These are phyloP conservation scores for Pleomassaria siparia DNA, from an alignment of 2,329 filamentous ascomycete species.

Conservation along the genomic window DNA sequence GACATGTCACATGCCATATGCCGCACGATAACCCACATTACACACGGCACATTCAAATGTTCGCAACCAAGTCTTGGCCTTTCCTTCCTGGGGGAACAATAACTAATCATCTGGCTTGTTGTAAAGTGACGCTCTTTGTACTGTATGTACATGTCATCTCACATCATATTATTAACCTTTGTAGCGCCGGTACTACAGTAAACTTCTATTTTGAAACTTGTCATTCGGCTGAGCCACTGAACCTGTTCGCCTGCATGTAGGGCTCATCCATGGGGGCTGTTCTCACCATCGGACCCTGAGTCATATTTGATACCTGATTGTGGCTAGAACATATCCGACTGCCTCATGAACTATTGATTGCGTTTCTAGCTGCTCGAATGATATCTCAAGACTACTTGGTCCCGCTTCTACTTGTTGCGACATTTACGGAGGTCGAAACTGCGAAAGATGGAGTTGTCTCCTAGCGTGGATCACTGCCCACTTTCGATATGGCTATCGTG, in stretches of 20 bases:
- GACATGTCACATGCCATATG: constrained; percentile 1
- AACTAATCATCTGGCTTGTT: too few relatives aligned
- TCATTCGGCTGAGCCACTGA: not conserved
- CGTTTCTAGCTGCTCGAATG: not conserved
- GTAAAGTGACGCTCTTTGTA: not conserved
- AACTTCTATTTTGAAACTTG: not conserved
- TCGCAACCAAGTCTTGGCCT: too few relatives aligned
- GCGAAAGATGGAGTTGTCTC: not conserved
- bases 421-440: not conserved
- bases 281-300: too few relatives aligned
- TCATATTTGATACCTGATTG: too few relatives aligned
- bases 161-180: not conserved
- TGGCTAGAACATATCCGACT: too few relatives aligned
- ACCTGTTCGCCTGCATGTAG: too few relatives aligned
- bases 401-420: not conserved
- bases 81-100: too few relatives aligned
- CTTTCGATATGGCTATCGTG: not conserved
- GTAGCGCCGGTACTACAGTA: not conserved
- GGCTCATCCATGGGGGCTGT: too few relatives aligned
- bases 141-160: not conserved
- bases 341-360: not conserved
- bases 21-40: not conserved
- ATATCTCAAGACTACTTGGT: not conserved
- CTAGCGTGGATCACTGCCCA: not conserved
- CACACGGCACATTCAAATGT: not conserved